Conservation (phyloP, 257 asterid species). For the Solanum boliviense region DNA sequence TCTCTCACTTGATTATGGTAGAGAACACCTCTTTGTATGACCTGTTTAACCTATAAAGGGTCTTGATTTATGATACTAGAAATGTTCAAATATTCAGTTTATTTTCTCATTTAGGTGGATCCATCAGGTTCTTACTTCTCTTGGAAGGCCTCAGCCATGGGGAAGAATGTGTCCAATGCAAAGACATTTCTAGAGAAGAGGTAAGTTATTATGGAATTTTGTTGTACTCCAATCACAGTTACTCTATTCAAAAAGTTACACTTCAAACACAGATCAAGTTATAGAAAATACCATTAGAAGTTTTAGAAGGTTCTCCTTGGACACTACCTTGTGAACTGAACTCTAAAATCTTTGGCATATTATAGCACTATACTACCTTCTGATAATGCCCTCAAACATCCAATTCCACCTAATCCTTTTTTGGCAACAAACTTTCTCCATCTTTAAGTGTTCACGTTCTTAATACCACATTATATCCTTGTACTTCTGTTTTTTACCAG, state of each 20-base stretch:
- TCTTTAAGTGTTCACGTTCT: background rate
- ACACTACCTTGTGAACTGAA: background rate
- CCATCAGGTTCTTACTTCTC: constrained; percentile 99
- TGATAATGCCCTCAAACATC: background rate
- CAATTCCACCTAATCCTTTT: background rate
- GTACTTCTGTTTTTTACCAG: background rate
- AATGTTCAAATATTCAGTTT: background rate
- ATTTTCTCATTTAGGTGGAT: constrained; percentile 49
- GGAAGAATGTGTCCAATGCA: constrained; percentile 96
- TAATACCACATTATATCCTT: background rate
- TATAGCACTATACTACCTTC: background rate
- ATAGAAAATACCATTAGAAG: background rate
- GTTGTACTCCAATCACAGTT: background rate
- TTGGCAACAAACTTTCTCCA: background rate
- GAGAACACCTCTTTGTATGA: background rate
- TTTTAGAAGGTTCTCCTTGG: background rate
- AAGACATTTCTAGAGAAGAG: constrained; percentile 97
- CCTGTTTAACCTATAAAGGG: background rate
- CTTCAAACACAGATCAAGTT: background rate
- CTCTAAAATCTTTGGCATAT: background rate
- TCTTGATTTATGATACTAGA: background rate
- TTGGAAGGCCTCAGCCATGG: constrained; percentile 99
- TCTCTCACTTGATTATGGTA: background rate
- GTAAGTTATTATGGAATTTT: constrained; percentile 16
- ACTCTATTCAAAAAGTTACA: background rate